phyloP scores from a whole-genome alignment of 2,329 filamentous ascomycete genomes.

The Raffaelea arxii region DNA sequence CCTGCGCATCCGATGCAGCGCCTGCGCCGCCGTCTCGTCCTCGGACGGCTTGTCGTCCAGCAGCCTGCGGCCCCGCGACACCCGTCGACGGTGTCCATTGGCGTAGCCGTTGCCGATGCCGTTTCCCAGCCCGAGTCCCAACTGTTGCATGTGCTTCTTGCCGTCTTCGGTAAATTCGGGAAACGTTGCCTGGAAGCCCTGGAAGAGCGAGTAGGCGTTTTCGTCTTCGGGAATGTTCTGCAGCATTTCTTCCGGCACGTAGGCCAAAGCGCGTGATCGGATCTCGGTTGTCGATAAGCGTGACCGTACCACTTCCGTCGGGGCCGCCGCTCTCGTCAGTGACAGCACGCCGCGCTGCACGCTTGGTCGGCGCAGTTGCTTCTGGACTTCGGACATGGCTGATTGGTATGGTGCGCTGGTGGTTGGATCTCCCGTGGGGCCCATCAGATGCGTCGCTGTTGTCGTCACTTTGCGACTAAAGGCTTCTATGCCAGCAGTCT shows the following conservation, averaged over 20 bases:
- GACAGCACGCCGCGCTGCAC: slow-evolving; percentile 87
- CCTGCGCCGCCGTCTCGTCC: slow-evolving; percentile 38
- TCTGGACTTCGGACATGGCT: slow-evolving; percentile 82
- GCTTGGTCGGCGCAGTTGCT: slow-evolving; percentile 72
- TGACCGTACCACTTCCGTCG: slow-evolving; percentile 87
- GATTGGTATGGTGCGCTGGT: slow-evolving; percentile 64
- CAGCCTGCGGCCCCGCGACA: slow-evolving; percentile 67
- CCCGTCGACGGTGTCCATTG: slow-evolving; percentile 44
- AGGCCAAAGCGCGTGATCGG: slow-evolving; percentile 82
- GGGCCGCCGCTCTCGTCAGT: slow-evolving; percentile 79
- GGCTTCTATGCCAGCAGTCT: slow-evolving; percentile 83
- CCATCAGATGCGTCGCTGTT: slow-evolving; percentile 84
- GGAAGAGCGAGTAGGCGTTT: slow-evolving; percentile 85
- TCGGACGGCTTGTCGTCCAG: slow-evolving; percentile 48
- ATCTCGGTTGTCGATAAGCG: slow-evolving; percentile 88
- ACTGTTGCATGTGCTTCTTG: slow-evolving; percentile 49
- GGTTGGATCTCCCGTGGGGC: slow-evolving; percentile 47
- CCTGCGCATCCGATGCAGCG: slow-evolving; percentile 64
- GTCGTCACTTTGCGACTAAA: slow-evolving; percentile 93
- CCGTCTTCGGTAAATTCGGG: slow-evolving; percentile 61
- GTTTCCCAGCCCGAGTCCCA: slow-evolving; percentile 24
- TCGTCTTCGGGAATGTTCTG: slow-evolving; percentile 78
- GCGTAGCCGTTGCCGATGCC: not conserved
- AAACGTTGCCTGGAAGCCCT: slow-evolving; percentile 88
- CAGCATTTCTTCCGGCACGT: slow-evolving; percentile 82